These are phyloP conservation scores for Talaromyces thailandensis DNA, from an alignment of 495 filamentous ascomycete species.

Conservation along the genomic window DNA sequence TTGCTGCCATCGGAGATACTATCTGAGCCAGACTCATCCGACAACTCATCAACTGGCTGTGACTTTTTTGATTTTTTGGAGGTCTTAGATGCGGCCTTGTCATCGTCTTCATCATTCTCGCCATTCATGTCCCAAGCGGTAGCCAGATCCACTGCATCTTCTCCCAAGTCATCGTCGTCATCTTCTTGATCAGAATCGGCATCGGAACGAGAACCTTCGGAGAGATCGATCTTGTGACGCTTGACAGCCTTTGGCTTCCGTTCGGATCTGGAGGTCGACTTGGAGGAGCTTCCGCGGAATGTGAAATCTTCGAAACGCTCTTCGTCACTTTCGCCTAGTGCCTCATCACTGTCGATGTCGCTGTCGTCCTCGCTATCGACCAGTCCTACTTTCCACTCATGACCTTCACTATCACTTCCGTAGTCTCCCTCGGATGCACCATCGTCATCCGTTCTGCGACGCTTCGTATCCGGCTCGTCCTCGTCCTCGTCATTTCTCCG, in stretches of 20 bases:
- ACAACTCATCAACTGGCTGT: constrained; percentile 19
- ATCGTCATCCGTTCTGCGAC: constrained; percentile 35
- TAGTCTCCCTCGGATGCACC: constrained; percentile 32
- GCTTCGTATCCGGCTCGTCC: constrained; percentile 37
- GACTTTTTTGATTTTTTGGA: constrained; percentile 15
- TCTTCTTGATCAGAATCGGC: constrained; percentile 41
- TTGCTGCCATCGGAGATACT: constrained; percentile 20
- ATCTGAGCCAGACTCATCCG: constrained; percentile 24
- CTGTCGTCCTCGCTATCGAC: constrained; percentile 68
- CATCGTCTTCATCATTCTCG: constrained; percentile 28
- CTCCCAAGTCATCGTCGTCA: constrained; percentile 62
- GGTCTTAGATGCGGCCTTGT: constrained; percentile 19
- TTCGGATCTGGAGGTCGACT: constrained; percentile 17
- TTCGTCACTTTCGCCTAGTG: constrained; percentile 82
- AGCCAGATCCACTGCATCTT: constrained; percentile 78
- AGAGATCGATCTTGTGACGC: constrained; percentile 40
- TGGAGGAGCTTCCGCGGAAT: constrained; percentile 56
- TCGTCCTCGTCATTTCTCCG: constrained; percentile 38
- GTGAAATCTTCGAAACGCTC: constrained; percentile 69
- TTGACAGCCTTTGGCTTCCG: constrained; percentile 13
- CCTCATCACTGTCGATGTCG: constrained; percentile 87
- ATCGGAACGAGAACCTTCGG: constrained; percentile 46
- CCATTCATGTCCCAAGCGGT: constrained; percentile 68
- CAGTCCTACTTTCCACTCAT: constrained; percentile 77
- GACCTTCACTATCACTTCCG: constrained; percentile 80